Conservation (phyloP, 441 rosid genomes). For the Pelargonium cotyledonis region DNA sequence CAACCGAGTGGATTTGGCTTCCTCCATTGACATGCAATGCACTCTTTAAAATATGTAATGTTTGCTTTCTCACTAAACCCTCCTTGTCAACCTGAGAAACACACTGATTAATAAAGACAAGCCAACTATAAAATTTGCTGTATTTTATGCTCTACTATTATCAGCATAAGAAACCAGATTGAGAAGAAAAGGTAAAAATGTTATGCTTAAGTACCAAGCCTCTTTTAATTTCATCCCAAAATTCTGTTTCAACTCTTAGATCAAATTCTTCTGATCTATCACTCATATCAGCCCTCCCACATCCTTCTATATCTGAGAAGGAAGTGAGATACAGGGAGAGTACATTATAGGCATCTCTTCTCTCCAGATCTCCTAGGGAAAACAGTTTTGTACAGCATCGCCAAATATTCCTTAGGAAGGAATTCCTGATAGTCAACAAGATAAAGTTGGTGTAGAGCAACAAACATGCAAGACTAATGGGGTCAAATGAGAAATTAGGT, state of each 20-base stretch:
- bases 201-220: conserved; percentile 63
- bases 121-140: neutral
- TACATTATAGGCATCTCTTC: conserved; percentile 77
- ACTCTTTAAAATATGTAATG: conserved; percentile 71
- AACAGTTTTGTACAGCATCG: conserved; percentile 70
- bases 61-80: conserved; percentile 79
- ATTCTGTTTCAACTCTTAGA: conserved; percentile 51
- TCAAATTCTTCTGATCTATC: conserved; percentile 46
- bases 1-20: conserved; percentile 24
- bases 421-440: conserved; percentile 45
- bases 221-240: conserved; percentile 84
- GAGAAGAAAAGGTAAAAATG: conserved; percentile 17
- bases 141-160: conserved; percentile 6
- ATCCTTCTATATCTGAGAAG: conserved; percentile 33
- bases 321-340: conserved; percentile 67
- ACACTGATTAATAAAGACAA: conserved; percentile 15
- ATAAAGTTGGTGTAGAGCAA: conserved; percentile 17
- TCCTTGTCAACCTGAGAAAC: conserved; percentile 66
- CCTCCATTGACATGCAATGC: conserved; percentile 36
- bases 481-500: conserved; percentile 11
- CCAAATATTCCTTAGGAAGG: conserved; percentile 65
- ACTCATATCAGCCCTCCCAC: conserved; percentile 28
- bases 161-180: conserved; percentile 16
- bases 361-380: conserved; percentile 69
- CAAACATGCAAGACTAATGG: conserved; percentile 6